Base-by-base conservation (phyloP, 2,329 filamentous ascomycete species). In the Paracorniculantispora psalliotae region DNA sequence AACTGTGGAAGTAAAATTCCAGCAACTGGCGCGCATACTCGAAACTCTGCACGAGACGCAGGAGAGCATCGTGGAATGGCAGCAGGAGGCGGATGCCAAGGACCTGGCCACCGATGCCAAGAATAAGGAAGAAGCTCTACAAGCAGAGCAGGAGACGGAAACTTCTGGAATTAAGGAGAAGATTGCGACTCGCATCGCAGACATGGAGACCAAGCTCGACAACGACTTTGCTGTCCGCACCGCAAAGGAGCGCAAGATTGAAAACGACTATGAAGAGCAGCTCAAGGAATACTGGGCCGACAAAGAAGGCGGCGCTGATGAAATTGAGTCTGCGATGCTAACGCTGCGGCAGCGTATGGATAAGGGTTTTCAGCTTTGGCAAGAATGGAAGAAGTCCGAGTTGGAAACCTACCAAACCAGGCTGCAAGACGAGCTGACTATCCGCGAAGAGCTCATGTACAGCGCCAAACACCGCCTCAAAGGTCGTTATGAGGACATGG, bases 31-130 rank as follows among this genome's bases (percentile, higher is more conserved):
- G 0, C 64, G 63, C 3, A 63, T 66, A 13, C 68, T 84, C 2
- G 68, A 68, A 8, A 61, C 68, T 19, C 57, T 83, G 6, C 73
- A 81, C 56, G 73, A 73, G 47, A 61, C 71, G 8, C 81, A 84
- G 63, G 68, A 69, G 7, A 65, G 67, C 9, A 61, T 73, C 2
- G 65, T 82, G 2, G 67, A 68, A 4, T 62, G 67, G 15, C 69
- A 72, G 19, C 79, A 79, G 23, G 71, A 72, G 21, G 65, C 72
- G 2, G 73, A 77, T 47, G 66, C 64, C 2, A 61, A 67, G 8
- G 61, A 65, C 12, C 59, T 76, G 9, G 54, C 61, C 2, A 59
- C 59, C 0, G 67, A 71, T 17, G 65, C 58, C 2, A 65, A 64
- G 0, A 61, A 59, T 1, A 65, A 63, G 10, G 65, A 71, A n/a